A percentile compares a stretch with the other conserved stretches of the same genome.
Evolutionary conservation across 202 grass and related monocot genomes (phyloP).

Genomic region (Elaeis oleifera): DNA sequence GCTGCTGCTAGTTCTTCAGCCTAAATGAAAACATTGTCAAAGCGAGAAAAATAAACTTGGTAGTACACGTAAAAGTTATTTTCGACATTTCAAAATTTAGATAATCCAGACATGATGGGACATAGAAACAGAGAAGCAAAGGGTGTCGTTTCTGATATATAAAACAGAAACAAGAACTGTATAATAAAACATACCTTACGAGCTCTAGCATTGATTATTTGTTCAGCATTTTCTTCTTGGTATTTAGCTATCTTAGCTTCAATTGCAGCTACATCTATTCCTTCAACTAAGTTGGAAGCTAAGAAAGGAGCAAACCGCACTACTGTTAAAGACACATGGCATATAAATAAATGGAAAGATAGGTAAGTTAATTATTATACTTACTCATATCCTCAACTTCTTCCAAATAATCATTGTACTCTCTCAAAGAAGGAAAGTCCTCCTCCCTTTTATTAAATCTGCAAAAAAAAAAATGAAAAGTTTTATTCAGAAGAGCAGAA

Average conservation of each 20-base stretch:
- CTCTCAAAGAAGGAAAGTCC: slow-evolving; percentile 63
- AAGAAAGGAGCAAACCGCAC: slow-evolving; percentile 5
- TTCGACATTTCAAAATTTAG: too few species aligned
- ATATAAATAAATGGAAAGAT: slow-evolving; percentile 16
- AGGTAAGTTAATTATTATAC: slow-evolving; percentile 10
- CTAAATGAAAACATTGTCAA: slow-evolving; percentile 29
- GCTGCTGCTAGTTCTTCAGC: slow-evolving; percentile 89
- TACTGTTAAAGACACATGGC: background rate
- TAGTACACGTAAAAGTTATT: too few species aligned
- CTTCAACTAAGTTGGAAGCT: slow-evolving; percentile 78
- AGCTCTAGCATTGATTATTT: slow-evolving; percentile 62
- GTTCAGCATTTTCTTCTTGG: slow-evolving; percentile 70
- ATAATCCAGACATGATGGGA: background rate
- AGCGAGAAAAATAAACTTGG: too few species aligned
- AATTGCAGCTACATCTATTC: slow-evolving; percentile 56
- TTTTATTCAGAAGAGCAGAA: background rate
- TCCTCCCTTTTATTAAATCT: slow-evolving; percentile 87
- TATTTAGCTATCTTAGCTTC: slow-evolving; percentile 72
- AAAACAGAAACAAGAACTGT: background rate
- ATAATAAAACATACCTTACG: slow-evolving; percentile 47
- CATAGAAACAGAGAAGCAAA: background rate
- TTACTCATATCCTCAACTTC: slow-evolving; percentile 95
- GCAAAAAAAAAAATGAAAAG: background rate
- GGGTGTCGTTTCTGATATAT: background rate
- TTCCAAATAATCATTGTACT: slow-evolving; percentile 94